Evolutionary conservation across 352 stramenopile species (phyloP).

Genomic region (Globisporangium perplexum): DNA sequence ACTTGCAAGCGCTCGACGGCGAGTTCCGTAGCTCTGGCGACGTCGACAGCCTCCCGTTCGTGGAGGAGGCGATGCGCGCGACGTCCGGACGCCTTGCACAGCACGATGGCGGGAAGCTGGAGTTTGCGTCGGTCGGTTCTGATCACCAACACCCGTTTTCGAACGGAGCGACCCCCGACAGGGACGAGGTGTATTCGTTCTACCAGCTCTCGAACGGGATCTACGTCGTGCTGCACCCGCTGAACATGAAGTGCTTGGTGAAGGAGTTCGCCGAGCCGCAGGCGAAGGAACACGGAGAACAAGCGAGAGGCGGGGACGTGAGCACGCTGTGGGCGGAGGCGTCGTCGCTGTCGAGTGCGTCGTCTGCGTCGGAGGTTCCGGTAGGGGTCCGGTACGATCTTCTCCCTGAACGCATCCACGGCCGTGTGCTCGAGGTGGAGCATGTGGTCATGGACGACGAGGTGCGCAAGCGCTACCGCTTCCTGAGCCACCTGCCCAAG

Average conservation of each 20-base stretch:
- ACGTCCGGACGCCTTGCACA: conserved; percentile 52
- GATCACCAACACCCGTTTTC: neutral
- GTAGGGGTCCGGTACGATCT: conserved; percentile 37
- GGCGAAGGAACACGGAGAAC: neutral
- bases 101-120: conserved; percentile 16
- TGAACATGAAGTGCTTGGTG: conserved; percentile 87
- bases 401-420: conserved; percentile 46
- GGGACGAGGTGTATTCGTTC: conserved; percentile 57
- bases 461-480: conserved; percentile 77
- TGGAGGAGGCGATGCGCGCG: conserved; percentile 72
- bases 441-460: conserved; percentile 87
- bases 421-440: conserved; percentile 78
- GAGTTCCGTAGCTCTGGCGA: conserved; percentile 71
- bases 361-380: conserved; percentile 1
- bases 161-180: neutral
- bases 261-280: conserved; percentile 62
- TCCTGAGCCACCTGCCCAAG: conserved; percentile 78
- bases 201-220: conserved; percentile 84
- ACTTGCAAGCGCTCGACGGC: conserved; percentile 61
- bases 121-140: conserved; percentile 12
- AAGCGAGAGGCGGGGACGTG: conserved; percentile 18
- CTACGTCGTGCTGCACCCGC: conserved; percentile 84
- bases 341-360: conserved; percentile 9
- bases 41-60: conserved; percentile 67
- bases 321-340: conserved; percentile 26